Evolutionary conservation across 2,329 filamentous ascomycete species (phyloP).

Genomic region (Lizonia empirigonia): DNA sequence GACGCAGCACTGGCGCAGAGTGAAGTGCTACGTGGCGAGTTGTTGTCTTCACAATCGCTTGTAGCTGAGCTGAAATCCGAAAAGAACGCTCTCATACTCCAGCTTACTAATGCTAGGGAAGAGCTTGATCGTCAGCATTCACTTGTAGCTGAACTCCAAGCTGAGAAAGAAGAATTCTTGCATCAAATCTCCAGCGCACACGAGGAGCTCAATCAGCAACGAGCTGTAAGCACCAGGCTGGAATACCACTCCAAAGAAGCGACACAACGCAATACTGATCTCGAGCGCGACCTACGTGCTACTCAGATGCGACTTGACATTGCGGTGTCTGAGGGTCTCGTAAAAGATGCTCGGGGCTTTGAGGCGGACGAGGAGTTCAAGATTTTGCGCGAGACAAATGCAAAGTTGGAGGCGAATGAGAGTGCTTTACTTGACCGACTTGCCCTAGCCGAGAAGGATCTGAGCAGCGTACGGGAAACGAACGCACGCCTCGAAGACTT

Average conservation of each 20-base stretch:
- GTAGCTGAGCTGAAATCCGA: slow-evolving; percentile 26
- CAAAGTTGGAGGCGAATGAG: slow-evolving; percentile 37
- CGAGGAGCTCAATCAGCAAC: slow-evolving; percentile 23
- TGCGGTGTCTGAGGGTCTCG: slow-evolving; percentile 28
- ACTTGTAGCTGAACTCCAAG: slow-evolving; percentile 25
- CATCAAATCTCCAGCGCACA: slow-evolving; percentile 20
- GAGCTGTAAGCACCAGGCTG: slow-evolving; percentile 15
- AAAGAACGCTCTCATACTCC: slow-evolving; percentile 23
- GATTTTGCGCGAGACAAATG: slow-evolving; percentile 33
- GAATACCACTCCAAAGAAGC: slow-evolving; percentile 14
- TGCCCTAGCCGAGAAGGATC: slow-evolving; percentile 40
- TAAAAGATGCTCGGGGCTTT: slow-evolving; percentile 26
- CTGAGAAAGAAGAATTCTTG: slow-evolving; percentile 24
- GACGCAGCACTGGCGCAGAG: slow-evolving; percentile 11
- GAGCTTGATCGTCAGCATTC: slow-evolving; percentile 23
- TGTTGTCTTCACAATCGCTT: slow-evolving; percentile 22
- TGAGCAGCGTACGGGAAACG: slow-evolving; percentile 34
- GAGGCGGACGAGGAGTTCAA: slow-evolving; percentile 38
- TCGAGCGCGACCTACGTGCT: slow-evolving; percentile 29
- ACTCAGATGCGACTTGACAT: slow-evolving; percentile 30
- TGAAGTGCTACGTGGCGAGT: slow-evolving; percentile 21
- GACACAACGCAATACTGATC: slow-evolving; percentile 11
- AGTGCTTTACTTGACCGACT: slow-evolving; percentile 36
- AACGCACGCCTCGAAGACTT: slow-evolving; percentile 43
- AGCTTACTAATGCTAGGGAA: slow-evolving; percentile 18